Conservation (phyloP, 129 eudicot genomes). For the Silybum marianum region DNA sequence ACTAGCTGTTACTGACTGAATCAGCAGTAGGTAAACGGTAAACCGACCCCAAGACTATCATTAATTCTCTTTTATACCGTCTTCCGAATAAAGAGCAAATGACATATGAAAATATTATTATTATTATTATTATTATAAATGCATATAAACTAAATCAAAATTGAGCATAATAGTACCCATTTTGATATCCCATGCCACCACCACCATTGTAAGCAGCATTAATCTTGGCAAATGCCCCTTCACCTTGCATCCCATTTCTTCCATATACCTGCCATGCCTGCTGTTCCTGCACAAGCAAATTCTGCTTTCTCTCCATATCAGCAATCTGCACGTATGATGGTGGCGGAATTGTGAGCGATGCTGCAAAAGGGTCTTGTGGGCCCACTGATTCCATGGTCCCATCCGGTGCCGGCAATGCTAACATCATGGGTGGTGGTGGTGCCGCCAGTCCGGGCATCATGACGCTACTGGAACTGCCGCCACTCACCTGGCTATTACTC, state of each 20-base stretch:
- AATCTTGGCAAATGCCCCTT: conserved; percentile 44
- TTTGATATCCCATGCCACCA: conserved; percentile 41
- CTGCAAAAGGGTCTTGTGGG: conserved; percentile 68
- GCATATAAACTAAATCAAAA: conserved; percentile 20
- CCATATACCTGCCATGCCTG: conserved; percentile 61
- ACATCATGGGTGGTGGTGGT: conserved; percentile 28
- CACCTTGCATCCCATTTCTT: conserved; percentile 66
- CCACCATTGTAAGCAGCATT: conserved; percentile 23
- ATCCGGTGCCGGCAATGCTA: conserved; percentile 65
- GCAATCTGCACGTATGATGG: conserved; percentile 71
- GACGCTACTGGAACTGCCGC: conserved; percentile 65
- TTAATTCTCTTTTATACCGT: not conserved
- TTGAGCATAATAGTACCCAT: conserved; percentile 44
- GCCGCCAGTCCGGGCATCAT: conserved; percentile 47
- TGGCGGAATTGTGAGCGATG: conserved; percentile 52
- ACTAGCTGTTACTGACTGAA: not conserved
- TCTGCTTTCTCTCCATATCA: conserved; percentile 66
- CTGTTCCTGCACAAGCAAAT: conserved; percentile 58
- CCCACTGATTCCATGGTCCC: conserved; percentile 49
- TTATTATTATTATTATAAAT: not conserved
- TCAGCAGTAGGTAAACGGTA: not conserved
- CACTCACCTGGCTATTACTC: conserved; percentile 37
- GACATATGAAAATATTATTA: not conserved
- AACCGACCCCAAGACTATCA: too few relatives aligned
- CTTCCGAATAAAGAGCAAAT: not conserved